Percentiles rank a stretch among this genome's conserved stretches.
These are phyloP conservation scores for Mallotus repandus DNA, from an alignment of 441 rosid species.

Conservation along the genomic window DNA sequence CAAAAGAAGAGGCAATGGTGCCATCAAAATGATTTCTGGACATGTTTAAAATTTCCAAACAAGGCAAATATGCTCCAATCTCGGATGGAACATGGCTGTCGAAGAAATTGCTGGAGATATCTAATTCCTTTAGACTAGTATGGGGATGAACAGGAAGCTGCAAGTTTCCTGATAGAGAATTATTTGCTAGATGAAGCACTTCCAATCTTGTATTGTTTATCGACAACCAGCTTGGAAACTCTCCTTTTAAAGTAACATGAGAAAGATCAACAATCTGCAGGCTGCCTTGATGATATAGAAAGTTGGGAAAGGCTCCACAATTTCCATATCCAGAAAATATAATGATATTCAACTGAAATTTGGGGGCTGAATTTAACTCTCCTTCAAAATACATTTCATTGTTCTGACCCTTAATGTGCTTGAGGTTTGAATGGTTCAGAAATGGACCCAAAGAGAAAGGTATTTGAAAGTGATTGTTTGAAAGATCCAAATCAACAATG, in stretches of 20 bases:
- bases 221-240: slow-evolving; percentile 32
- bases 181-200: neutral
- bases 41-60: neutral
- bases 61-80: slow-evolving; percentile 16
- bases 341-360: neutral
- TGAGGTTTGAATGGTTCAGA: slow-evolving; percentile 27
- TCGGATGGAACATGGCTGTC: slow-evolving; percentile 5
- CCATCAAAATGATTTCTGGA: slow-evolving; percentile 21
- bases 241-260: neutral
- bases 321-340: neutral
- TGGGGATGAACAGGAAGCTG: neutral
- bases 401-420: neutral
- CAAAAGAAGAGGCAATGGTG: slow-evolving; percentile 22
- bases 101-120: neutral
- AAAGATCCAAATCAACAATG: neutral
- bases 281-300: slow-evolving; percentile 22
- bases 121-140: neutral
- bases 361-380: slow-evolving; percentile 1
- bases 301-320: slow-evolving; percentile 15
- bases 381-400: neutral
- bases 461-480: slow-evolving; percentile 15
- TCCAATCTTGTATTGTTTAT: slow-evolving; percentile 23
- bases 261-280: slow-evolving; percentile 18
- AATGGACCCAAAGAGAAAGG: slow-evolving; percentile 17
- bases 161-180: slow-evolving; percentile 19